Base-by-base conservation (phyloP, 1,139 yeast species). In the Sugiyamaella pinicola region DNA sequence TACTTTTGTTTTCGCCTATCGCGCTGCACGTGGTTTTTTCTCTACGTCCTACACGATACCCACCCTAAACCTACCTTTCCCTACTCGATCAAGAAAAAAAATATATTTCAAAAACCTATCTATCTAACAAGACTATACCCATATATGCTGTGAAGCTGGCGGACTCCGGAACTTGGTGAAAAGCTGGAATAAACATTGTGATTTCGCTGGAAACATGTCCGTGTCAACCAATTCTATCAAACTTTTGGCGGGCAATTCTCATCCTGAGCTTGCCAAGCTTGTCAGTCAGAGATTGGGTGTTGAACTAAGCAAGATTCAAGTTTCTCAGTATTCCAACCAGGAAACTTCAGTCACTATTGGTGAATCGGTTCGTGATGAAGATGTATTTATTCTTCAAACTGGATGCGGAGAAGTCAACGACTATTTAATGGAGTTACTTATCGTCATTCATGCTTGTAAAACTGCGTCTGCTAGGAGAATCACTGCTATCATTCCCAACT, bases 341-440 rank as follows among this genome's bases (percentile, higher is more conserved):
- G 98, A 91, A 69, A 91, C 95, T 3, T 85, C 95, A 12, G 93
- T 91, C 52, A 84, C 95, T 42, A 87, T 93, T 59, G 96, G 96
- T 33, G 98, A 93, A 71, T 87, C 96, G 18, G 96, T 93, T 38
- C 83, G 99, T 73, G 98, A 91, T 70, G 97, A 93, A 70, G 99
- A 93, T 69, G 78, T 69, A 24, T 93, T 84, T 69, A 87, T 93
- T 61, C 80, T 93, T 57, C 98, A 91, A 71, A 88, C 91, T 35
- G 97, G 97, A 26, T 85, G 93, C 51, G 97, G 96, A 29, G 73
- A 71, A 43, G 95, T 93, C 53, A 93, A 93, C 68, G 96, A 90
- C 70, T 81, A 85, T 59, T 83, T 93, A 44, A 77, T 93, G 77
- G 98, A 93, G 69, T 74, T 91, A 51, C 74, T 93, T 61, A 87